Evolutionary conservation across 2,329 filamentous ascomycete genomes (phyloP), one percentile per base, ranked within the genome.

Genomic region (Elsinoe australis): DNA sequence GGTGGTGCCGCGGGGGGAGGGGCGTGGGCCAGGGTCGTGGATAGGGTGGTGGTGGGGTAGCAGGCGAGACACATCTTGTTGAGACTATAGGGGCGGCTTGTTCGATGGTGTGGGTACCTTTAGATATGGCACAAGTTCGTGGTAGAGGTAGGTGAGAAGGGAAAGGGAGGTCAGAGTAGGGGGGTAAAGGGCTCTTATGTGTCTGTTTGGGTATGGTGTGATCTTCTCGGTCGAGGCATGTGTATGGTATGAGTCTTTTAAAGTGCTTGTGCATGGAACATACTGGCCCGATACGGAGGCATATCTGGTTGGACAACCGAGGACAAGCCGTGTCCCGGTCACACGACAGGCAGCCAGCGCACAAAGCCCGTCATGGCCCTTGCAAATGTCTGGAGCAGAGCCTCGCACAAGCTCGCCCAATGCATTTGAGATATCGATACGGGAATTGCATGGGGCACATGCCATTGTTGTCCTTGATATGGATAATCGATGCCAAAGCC

Each of bases 51-150:
- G 31, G 19, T 28, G 10, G 32, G 24, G 45, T 48, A 48, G 45
- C 45, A 48, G 18, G 45, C 32, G 33, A 38, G 32, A 48, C 45
- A 48, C 45, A 48, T 48, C 3, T 22, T 41, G 42, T 32, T 44
- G 39, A 3, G 8, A 3, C 28, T 12, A 5, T 18, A 14, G 8
- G 24, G 24, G 5, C 17, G 3, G 6, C 18, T 14, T 44, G 7
- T 44, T 6, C 2, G 15, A 4, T 28, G 22, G n/a, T 10, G 10
- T 9, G 12, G 21, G 18, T 5, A 17, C 4, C 12, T 5, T 9
- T 42, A 28, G 22, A 14, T 17, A 15, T 29, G 10, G 38, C 5
- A 18, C 4, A 9, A 31, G 7, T 18, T 6, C 8, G 21, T 15
- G 5, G 21, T 19, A 8, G 21, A 17, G 9, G n/a, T 42, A 9